Evolutionary conservation across 768 basidiomycete genomes (phyloP), one percentile per base, ranked within the genome.

Genomic region (Psilocybe cyanescens): DNA sequence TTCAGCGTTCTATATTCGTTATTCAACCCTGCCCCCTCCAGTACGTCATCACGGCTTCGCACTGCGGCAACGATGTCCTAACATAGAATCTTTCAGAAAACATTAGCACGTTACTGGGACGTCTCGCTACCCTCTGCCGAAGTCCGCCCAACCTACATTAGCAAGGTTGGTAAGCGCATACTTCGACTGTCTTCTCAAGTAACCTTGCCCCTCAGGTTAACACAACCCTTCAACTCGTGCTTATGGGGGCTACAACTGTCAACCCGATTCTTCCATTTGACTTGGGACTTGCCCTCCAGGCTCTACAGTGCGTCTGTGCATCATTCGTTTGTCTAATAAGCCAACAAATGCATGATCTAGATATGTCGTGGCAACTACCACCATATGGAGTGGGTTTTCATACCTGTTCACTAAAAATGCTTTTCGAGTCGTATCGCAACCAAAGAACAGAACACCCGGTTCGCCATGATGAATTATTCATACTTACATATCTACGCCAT

Each of bases 111-210:
- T 35, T 99, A 99, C 75, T 99, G 96, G 93, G 93, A 98, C 72
- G 94, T 97, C 64, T 92, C 92, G 8, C 87, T 97, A 54, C 95
- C 97, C 1, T 97, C 95, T 1, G 97, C 95, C 1, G 96, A 97
- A 75, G 95, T 99, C 11, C 86, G 86, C 31, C 97, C 97, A 0
- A 99, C 97, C 9, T 76, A 75, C n/a, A 95, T 99, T 54, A 97
- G 94, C 81, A 99, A 97, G 81, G 93, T 91, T 44, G 12, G 66
- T 54, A 12, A 16, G 30, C 50, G 4, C 16, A 16, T 8, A 28
- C 37, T 16, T 39, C 35, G 24, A 35, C 49, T 8, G 44, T 58
- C 35, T 41, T 50, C 17, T 16, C 9, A n/a, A 16, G 11, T 8
- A 44, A 58, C 29, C 51, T 16, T 57, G 8, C 46, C 49, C 17